Conservation (phyloP, 73 alveolate species). For the Paramecium tetraurelia region DNA sequence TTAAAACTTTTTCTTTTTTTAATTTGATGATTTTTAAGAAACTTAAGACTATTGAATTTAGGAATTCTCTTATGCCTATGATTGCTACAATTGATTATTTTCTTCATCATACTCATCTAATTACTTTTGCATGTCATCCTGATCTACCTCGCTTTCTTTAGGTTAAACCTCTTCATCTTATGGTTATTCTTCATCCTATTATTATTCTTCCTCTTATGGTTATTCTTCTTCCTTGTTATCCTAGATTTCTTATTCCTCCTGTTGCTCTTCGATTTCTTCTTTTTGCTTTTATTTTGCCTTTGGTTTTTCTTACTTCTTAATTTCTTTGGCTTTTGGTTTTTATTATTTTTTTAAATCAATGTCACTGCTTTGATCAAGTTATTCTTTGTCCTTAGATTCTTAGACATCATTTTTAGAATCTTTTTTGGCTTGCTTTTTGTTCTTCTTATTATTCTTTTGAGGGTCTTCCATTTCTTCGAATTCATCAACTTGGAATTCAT, state of each 20-base stretch:
- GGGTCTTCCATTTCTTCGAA: slow-evolving; percentile 42
- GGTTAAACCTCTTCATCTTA: background rate
- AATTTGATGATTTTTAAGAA: background rate
- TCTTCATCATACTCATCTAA: background rate
- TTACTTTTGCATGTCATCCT: background rate
- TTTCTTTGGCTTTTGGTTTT: background rate
- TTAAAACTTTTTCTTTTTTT: background rate
- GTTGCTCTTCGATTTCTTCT: background rate
- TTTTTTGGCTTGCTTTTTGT: slow-evolving; percentile 1
- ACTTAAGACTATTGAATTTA: background rate
- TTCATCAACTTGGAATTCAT: slow-evolving; percentile 26
- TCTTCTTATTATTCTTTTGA: background rate
- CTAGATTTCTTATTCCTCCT: background rate
- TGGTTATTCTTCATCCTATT: background rate
- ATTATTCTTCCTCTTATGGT: background rate
- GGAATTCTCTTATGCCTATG: background rate
- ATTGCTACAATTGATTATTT: background rate
- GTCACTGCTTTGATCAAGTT: background rate
- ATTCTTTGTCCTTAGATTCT: background rate
- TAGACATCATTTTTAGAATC: background rate
- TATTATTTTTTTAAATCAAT: background rate
- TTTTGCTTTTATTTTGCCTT: background rate
- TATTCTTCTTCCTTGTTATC: background rate
- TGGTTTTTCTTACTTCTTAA: background rate
- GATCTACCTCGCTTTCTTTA: background rate